Base-by-base conservation (phyloP, 305 asterid species). In the Rubia occidens region DNA sequence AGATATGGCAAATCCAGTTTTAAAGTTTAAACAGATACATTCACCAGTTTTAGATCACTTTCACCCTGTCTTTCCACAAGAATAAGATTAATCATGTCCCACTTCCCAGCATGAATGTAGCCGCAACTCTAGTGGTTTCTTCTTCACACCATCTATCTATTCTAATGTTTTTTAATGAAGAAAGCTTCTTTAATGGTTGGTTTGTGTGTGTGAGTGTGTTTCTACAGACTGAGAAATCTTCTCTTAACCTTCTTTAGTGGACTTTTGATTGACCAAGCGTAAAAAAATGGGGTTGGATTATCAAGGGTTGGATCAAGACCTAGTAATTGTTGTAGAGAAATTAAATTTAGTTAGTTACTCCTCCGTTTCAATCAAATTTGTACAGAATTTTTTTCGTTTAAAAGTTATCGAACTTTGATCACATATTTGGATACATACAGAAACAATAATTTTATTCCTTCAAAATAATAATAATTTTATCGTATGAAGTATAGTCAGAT, bases 1-100 rank as follows among this genome's bases (percentile, higher is more conserved):
- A 63, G 55, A 73, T 64, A 79, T 75, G 67, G 72, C n/a, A 45
- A 69, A 32, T 44, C 62, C 8, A 72, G 79, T 71, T 53, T 62
- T 51, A 51, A 69, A 13, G 44, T 40, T 63, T 15, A 62, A 63
- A n/a, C 65, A 64, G 54, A 17, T 7, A 18, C 71, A 37, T 61
- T 70, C 65, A 54, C 71, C 39, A 15, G 6, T 73, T 66, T 73
- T 29, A 20, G 1, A 64, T 11, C 53, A 45, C 24, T 35, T 66
- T 69, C 35, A 60, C 29, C 8, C 0, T 47, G 8, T 54, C n/a
- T 64, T 54, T 40, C 47, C 59, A 64, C 64, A 60, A n/a, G n/a
- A n/a, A n/a, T n/a, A 2, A 29, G 8, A 11, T 49, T 56, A 70
- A 13, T 21, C 42, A 21, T 47, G 69, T 40, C 70, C 45, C 64